These are phyloP conservation scores for Helenozyma baotianmanensis DNA, from an alignment of 805 yeast genomes.

Conservation along the genomic window DNA sequence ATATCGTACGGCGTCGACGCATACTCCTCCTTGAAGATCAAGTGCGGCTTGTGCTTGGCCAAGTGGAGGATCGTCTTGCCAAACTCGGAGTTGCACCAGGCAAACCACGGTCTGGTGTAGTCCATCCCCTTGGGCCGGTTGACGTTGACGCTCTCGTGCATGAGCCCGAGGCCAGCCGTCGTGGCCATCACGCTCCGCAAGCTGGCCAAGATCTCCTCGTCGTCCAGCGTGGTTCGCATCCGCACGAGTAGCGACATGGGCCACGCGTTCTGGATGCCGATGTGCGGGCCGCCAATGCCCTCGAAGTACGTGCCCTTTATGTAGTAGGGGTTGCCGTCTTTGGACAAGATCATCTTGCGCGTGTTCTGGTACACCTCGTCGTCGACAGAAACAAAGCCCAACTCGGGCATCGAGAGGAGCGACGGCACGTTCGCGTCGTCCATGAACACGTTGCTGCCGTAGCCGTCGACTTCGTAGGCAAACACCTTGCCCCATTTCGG, in stretches of 20 bases:
- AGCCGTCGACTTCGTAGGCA: constrained; percentile 89
- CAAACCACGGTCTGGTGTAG: constrained; percentile 87
- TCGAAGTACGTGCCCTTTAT: constrained; percentile 56
- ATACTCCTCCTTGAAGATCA: constrained; percentile 51
- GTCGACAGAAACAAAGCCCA: constrained; percentile 52
- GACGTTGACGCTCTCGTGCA: constrained; percentile 80
- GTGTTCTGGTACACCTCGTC: constrained; percentile 73
- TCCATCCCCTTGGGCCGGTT: constrained; percentile 40
- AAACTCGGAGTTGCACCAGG: constrained; percentile 92
- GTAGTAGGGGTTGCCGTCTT: constrained; percentile 74
- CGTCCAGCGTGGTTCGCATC: constrained; percentile 71
- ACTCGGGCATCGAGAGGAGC: constrained; percentile 69
- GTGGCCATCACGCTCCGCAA: constrained; percentile 50
- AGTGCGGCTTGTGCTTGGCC: constrained; percentile 67
- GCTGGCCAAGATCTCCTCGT: constrained; percentile 54
- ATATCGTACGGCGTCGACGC: constrained; percentile 24
- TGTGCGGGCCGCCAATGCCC: constrained; percentile 91
- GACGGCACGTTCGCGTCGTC: constrained; percentile 93
- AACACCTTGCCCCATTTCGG: constrained; percentile 69
- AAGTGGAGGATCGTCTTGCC: constrained; percentile 80
- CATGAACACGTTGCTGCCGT: constrained; percentile 68
- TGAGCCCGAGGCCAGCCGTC: constrained; percentile 72
- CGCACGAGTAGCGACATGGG: constrained; percentile 79
- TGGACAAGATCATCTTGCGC: constrained; percentile 65
- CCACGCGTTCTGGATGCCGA: constrained; percentile 81